Conservation (phyloP, 129 eudicot species). For the Sambucus nigra region DNA sequence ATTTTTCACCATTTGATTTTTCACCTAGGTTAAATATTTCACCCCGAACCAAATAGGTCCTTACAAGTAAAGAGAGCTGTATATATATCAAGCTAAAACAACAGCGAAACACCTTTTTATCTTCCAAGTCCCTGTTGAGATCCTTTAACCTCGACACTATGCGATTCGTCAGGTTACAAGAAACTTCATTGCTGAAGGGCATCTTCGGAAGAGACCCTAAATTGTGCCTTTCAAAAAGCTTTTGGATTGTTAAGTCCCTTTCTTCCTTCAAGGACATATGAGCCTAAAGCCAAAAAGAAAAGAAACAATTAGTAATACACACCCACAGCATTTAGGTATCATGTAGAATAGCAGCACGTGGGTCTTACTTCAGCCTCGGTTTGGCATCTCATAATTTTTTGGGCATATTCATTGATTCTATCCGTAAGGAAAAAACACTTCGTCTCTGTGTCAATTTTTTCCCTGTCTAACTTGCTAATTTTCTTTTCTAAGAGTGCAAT, state of each 20-base stretch:
- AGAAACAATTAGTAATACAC: slow-evolving; percentile 8
- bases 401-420: slow-evolving; percentile 14
- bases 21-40: too few species aligned
- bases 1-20: too few species aligned
- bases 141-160: slow-evolving; percentile 43
- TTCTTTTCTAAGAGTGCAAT: slow-evolving; percentile 44
- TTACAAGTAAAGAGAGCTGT: too few species aligned
- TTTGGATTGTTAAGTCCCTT: slow-evolving; percentile 46
- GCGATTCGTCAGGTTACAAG: slow-evolving; percentile 34
- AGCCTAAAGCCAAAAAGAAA: slow-evolving; percentile 30
- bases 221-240: slow-evolving; percentile 47
- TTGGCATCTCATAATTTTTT: slow-evolving; percentile 45
- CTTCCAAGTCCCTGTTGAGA: slow-evolving; percentile 45
- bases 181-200: slow-evolving; percentile 61
- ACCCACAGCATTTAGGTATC: slow-evolving; percentile 5
- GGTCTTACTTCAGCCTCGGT: slow-evolving; percentile 45
- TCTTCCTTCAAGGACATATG: slow-evolving; percentile 46
- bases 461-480: slow-evolving; percentile 49
- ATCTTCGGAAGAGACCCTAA: slow-evolving; percentile 47
- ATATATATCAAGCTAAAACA: neutral
- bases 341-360: slow-evolving; percentile 6
- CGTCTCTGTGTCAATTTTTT: slow-evolving; percentile 35
- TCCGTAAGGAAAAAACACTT: slow-evolving; percentile 17
- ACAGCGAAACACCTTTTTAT: slow-evolving; percentile 39
- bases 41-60: too few species aligned